Base-by-base conservation (phyloP, 1,284 basidiomycete species). In the Gymnopus androsaceus region DNA sequence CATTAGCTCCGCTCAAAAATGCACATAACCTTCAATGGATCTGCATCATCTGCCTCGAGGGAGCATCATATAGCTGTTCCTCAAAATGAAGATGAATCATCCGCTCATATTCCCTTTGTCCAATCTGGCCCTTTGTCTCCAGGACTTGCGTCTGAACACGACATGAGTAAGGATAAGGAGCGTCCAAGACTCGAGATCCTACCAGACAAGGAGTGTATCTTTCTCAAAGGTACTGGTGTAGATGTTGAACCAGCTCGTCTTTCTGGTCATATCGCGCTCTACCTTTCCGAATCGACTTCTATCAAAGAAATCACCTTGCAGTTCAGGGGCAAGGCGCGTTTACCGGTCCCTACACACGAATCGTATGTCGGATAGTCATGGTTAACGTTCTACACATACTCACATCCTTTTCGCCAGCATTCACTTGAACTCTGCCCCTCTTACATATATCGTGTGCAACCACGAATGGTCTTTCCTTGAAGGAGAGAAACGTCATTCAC, bases 381-480 rank as follows among this genome's bases (percentile, higher is more conserved):
- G 45, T 17, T 53, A 59, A 67, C 57, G 61, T 58, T 60, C 59
- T 52, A 44, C 60, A 15, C 56, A 25, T 28, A 21, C 27, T 28
- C 44, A 28, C 1, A 42, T 42, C 14, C 31, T 28, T 28, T 60
- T 31, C 54, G 59, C 28, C 58, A 69, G 76, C 51, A 69, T 79
- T 28, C 70, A 77, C 49, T 61, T 82, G 53, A 78, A 75, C 65
- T 66, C 72, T 34, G 75, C 80, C 59, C 72, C 72, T 61, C 75
- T 80, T 67, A 85, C 80, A 64, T 92, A 91, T 66, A 75, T 83
- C 47, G 72, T 95, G 51, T 88, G 88, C 71, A 83, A 81, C 58
- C 90, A 95, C 66, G 90, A 94, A 61, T 94, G 92, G 92, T 90
- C 87, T n/a, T 91, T 92, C 71, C 82, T 92, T 56, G 86, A 92